Base-by-base conservation (phyloP, 345 rosid species). In the Dipteronia dyeriana region DNA sequence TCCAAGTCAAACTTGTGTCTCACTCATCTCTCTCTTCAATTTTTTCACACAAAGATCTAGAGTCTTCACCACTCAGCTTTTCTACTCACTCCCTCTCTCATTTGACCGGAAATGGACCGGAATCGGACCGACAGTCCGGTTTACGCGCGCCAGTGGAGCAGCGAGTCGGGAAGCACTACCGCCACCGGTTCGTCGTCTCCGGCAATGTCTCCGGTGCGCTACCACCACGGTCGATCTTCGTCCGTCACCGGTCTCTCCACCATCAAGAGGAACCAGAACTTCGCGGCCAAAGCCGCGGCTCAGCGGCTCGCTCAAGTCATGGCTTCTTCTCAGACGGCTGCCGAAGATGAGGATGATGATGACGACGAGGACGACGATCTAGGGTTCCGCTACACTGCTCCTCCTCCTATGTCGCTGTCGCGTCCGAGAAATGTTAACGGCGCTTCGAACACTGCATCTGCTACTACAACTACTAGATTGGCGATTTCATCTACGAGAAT, bases 281-380 rank as follows among this genome's bases (percentile, higher is more conserved):
- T 94, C 68, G 97, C 98, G 14, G 98, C 99, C 19, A 97, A 89
- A 84, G 98, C 98, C 39, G 99, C 98, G 0, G 99, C 99, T 68
- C 97, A 89, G 84, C 89, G 99, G 25, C 94, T 97, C 14, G 99
- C 99, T 79, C 97, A 91, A 80, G 99, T 97, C 78, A 97, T 97
- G 99, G 99, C 98, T 74, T 97, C 98, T 75, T 97, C 99, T 49
- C 98, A 94, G 83, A 90, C 98, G 9, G 83, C 93, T 39, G 94
- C 88, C 43, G 97, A 91, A 49, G 97, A 89, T 17, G 97, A 90
- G 47, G 98, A 82, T 9, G 87, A 90, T 47, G 98, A 82, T 7
- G 87, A 81, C 1, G 86, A 86, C 20, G 90, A 83, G 6, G 91
- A 65, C 47, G 96, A 87, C 73, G 97, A 92, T 75, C 90, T 91